Base-by-base conservation (phyloP, 73 alveolate genomes). In the Effrenium voratum region DNA sequence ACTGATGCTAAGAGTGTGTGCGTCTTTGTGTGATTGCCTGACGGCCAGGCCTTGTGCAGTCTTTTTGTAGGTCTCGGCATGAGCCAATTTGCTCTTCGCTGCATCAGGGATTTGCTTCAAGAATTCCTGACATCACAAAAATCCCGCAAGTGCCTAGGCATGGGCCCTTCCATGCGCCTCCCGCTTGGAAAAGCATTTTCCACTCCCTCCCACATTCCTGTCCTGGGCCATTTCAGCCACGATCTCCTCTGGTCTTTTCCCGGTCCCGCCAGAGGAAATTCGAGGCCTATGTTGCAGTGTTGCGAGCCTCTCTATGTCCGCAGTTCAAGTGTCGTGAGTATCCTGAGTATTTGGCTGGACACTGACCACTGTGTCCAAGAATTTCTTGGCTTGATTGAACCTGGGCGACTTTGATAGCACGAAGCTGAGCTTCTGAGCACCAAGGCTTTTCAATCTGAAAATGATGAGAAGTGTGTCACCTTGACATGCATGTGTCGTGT, bases 361-460 rank as follows among this genome's bases (percentile, higher is more conserved):
- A 47, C 99, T 93, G 32, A 99, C 92, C 26, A 99, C 93, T n/a
- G 99, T 99, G 80, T 99, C 99, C 99, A 99, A 94, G 99, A 99
- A 99, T 95, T 99, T 99, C 66, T 99, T 99, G 16, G 99, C 99
- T 34, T 99, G 98, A 98, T 99, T 99, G 99, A 99, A 80, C 90
- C 99, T 96, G 99, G 99, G n/a, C 99, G 30, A 99, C 99, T 98
- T 99, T 99, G 93, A 99, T 99, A 26, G 99, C n/a, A n/a, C n/a
- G n/a, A n/a, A n/a, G n/a, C n/a, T n/a, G n/a, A n/a, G n/a, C n/a
- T n/a, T n/a, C n/a, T n/a, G n/a, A n/a, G n/a, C n/a, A n/a, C n/a
- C n/a, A n/a, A n/a, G n/a, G n/a, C n/a, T n/a, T 55, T 24, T 55
- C 13, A 55, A 55, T 15, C 70, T 15, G 32, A 55, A 55, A 55